Evolutionary conservation across 2,329 filamentous ascomycete species (phyloP).

Genomic region (Pezicula carpinea): DNA sequence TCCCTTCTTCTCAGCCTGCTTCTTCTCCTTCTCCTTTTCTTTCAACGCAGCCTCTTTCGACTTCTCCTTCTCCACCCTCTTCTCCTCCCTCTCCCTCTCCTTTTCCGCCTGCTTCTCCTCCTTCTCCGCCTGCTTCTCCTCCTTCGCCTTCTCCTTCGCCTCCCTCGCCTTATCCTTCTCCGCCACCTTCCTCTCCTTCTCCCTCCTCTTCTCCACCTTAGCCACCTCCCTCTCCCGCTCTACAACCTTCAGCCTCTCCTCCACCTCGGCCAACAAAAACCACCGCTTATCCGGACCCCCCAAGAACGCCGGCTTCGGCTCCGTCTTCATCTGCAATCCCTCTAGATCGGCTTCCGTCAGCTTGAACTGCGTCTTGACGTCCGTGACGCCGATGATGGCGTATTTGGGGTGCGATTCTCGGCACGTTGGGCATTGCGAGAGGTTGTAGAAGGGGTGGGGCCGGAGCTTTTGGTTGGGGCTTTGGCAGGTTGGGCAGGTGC

Average conservation of each 20-base stretch:
- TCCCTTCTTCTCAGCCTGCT: background rate
- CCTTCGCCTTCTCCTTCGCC: background rate
- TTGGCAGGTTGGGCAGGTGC: slow-evolving; percentile 7
- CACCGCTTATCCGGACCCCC: slow-evolving; percentile 7
- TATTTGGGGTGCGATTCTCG: background rate
- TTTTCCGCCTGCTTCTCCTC: background rate
- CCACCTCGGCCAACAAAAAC: slow-evolving; percentile 7
- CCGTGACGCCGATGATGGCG: slow-evolving; percentile 7
- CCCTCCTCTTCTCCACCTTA: slow-evolving; percentile 7
- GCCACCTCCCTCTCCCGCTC: slow-evolving; percentile 1
- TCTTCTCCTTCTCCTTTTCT: background rate
- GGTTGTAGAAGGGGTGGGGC: slow-evolving; percentile 8
- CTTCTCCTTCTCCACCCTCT: background rate
- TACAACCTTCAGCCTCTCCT: slow-evolving; percentile 3
- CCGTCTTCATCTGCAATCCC: slow-evolving; percentile 3
- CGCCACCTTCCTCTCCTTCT: background rate
- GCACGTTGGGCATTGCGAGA: slow-evolving; percentile 9
- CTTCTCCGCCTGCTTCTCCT: background rate
- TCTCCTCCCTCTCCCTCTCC: background rate
- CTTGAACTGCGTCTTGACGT: slow-evolving; percentile 3
- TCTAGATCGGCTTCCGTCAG: slow-evolving; percentile 9
- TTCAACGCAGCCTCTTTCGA: background rate
- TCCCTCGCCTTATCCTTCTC: slow-evolving; percentile 5
- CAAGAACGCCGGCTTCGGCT: slow-evolving; percentile 6
- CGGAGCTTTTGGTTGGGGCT: slow-evolving; percentile 6